Evolutionary conservation across 441 rosid species (phyloP), one percentile per base, ranked within the genome.

Genomic region (Adansonia rubrostipa): DNA sequence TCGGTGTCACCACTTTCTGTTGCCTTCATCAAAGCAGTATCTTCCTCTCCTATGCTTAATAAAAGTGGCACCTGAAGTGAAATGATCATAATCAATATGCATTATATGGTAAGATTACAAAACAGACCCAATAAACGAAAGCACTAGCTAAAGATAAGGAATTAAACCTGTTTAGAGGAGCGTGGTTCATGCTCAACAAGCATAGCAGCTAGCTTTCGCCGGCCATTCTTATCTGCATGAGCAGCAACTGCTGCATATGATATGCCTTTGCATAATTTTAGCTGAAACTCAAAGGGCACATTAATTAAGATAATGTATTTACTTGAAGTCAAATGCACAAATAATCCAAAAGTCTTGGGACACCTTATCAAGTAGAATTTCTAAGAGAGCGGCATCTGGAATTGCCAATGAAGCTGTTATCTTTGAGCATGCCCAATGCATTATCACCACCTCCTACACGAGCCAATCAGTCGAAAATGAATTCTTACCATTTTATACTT

Each of bases 221-320:
- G 91, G 70, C 93, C 96, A 84, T 86, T 92, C 88, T 89, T 96
- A 85, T 96, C 99, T 45, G 98, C 98, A 88, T 96, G 98, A 75
- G 98, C 93, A 79, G 99, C 99, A 84, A 96, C 98, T 71, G 99
- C 94, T 64, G 98, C 99, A 88, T 93, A 96, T 78, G 99, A 94
- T 88, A 96, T 90, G 79, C 95, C 94, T 89, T 82, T 94, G 82
- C 96, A 92, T 79, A 94, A 79, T 84, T 85, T 90, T 80, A 96
- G 94, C 99, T 96, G 92, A 85, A 92, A 85, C 71, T 78, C 82
- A 79, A 79, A 82, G 73, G 50, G 78, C 8, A 10, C 1, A 79
- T 61, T 64, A 67, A 61, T 76, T 85, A 61, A 85, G 76, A 74
- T 57, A 65, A 79, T 50, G 50, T 40, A 75, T 53, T 77, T 36